phyloP scores from a whole-genome alignment of 2,329 filamentous ascomycete genomes.

The Fusarium tuaranense region DNA sequence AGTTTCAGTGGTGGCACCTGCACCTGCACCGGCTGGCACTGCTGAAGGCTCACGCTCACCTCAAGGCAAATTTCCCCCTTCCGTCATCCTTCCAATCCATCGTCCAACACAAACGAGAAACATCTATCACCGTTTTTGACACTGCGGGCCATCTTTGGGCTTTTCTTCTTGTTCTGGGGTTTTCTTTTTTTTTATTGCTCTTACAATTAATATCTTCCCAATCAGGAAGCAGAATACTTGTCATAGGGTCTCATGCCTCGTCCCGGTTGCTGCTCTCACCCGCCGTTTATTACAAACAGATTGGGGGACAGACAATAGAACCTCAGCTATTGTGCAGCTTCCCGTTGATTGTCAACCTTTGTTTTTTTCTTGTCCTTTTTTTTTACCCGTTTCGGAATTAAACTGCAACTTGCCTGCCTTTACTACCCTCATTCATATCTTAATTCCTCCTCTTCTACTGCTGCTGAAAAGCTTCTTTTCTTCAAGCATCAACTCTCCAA shows the following conservation, averaged over 20 bases:
- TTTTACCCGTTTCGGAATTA: not conserved
- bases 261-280: not conserved
- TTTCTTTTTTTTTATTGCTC: not conserved
- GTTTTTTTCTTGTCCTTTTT: slow-evolving; percentile 3
- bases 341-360: slow-evolving; percentile 9
- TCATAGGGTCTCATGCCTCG: slow-evolving; percentile 4
- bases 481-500: not conserved
- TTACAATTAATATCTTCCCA: not conserved
- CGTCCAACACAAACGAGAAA: slow-evolving; percentile 8
- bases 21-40: not conserved
- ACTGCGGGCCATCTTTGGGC: not conserved
- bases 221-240: not conserved
- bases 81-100: not conserved
- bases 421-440: not conserved
- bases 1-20: not conserved
- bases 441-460: slow-evolving; percentile 17
- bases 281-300: slow-evolving; percentile 14
- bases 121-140: not conserved
- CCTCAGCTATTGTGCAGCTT: slow-evolving; percentile 25
- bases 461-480: slow-evolving; percentile 1
- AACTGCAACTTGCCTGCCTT: not conserved
- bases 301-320: slow-evolving; percentile 15
- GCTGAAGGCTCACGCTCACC: not conserved
- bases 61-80: slow-evolving; percentile 8
- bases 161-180: slow-evolving; percentile 6